A percentile compares a stretch with the other conserved stretches of the same genome.
These are phyloP conservation scores for Eucalyptus fibrosa DNA, from an alignment of 345 rosid species.

Conservation along the genomic window DNA sequence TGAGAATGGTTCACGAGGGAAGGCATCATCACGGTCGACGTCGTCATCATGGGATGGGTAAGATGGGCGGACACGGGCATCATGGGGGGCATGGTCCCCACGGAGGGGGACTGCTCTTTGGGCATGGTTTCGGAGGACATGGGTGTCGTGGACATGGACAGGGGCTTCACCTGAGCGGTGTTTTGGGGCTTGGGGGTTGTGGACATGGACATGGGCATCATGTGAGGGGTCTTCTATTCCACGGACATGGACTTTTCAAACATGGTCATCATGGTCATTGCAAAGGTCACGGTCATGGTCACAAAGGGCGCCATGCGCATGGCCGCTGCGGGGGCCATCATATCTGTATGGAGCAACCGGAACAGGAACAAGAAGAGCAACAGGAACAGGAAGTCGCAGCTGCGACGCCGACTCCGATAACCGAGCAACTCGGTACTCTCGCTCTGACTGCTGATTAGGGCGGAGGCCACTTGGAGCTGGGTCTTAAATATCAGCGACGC, in stretches of 20 bases:
- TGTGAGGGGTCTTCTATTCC: background rate
- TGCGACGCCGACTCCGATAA: background rate
- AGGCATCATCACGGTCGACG: background rate
- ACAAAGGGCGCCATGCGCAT: background rate
- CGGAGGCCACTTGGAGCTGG: background rate
- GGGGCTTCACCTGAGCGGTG: background rate
- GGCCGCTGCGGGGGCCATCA: background rate
- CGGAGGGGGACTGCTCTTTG: background rate
- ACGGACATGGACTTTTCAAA: background rate
- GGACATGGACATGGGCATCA: background rate
- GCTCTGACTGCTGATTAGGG: background rate
- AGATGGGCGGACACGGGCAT: background rate
- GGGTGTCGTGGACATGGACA: background rate
- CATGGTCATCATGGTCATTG: background rate
- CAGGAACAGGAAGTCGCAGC: background rate
- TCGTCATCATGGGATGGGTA: background rate
- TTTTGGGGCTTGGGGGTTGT: background rate
- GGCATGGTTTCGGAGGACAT: background rate
- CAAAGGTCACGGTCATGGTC: background rate
- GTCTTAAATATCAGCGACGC: background rate
- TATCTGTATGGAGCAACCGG: background rate
- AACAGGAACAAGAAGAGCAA: background rate
- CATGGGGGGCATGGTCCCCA: background rate
- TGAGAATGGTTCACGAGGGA: background rate
- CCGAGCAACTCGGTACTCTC: background rate